Percentiles rank a stretch among this genome's conserved stretches.
phyloP scores from a whole-genome alignment of 345 rosid species.

The Alliaria petiolata region DNA sequence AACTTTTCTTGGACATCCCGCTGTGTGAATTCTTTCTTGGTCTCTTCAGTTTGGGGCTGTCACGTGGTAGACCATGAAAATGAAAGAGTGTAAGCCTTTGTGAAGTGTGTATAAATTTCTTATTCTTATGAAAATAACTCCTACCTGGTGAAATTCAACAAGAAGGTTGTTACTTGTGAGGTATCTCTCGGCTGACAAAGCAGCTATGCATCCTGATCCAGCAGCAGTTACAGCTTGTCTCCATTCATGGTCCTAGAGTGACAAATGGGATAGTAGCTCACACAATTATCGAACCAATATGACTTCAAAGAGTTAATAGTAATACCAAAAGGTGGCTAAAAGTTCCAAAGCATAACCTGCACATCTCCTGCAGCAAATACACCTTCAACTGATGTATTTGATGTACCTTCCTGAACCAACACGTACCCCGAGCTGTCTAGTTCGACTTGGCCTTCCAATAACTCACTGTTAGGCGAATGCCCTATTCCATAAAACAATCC shows the following conservation, averaged over 20 bases:
- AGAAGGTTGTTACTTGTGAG: conserved; percentile 82
- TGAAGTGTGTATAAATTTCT: neutral
- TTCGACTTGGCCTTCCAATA: conserved; percentile 91
- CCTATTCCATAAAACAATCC: conserved; percentile 99
- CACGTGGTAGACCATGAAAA: conserved; percentile 13
- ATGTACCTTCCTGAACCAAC: conserved; percentile 67
- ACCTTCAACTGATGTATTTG: conserved; percentile 86
- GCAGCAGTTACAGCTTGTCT: conserved; percentile 97
- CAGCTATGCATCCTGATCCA: conserved; percentile 97
- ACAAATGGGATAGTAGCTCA: conserved; percentile 10
- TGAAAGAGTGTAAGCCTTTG: conserved; percentile 19
- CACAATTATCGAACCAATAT: conserved; percentile 17
- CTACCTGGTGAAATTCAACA: conserved; percentile 93
- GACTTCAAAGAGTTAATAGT: conserved; percentile 2
- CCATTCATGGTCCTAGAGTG: conserved; percentile 86
- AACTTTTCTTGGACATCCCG: conserved; percentile 85
- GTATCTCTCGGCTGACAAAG: conserved; percentile 94
- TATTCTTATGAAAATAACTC: neutral
- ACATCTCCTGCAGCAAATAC: conserved; percentile 98
- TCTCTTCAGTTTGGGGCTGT: conserved; percentile 86
- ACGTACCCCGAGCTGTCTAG: conserved; percentile 83
- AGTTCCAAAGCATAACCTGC: conserved; percentile 54
- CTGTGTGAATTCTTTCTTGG: conserved; percentile 77
- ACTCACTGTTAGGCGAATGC: conserved; percentile 87
- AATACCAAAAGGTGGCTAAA: neutral